Evolutionary conservation across 106 monocot species (phyloP).

Genomic region (Hemerocallis citrina): DNA sequence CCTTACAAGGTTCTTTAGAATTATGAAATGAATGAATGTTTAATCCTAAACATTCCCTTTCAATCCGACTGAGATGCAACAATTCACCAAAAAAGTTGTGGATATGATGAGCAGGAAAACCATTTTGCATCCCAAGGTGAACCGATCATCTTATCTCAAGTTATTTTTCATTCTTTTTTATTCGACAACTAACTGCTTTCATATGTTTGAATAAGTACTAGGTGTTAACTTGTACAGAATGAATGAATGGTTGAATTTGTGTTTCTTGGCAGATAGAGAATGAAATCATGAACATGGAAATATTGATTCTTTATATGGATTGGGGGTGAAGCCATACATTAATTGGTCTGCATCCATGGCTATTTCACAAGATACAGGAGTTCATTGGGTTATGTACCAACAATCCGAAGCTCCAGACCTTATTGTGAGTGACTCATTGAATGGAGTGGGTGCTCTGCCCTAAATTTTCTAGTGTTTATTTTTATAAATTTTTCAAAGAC

Average conservation of each 20-base stretch:
- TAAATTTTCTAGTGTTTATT: background rate
- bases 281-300: conserved; percentile 94
- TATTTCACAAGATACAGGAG: conserved; percentile 58
- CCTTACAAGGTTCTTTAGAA: conserved; percentile 64
- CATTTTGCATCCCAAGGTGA: conserved; percentile 90
- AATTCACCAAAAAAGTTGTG: conserved; percentile 75
- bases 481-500: background rate
- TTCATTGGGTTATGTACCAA: conserved; percentile 94
- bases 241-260: background rate
- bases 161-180: conserved; percentile 23
- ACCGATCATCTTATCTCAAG: too few species aligned
- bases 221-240: background rate
- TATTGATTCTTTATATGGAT: conserved; percentile 48
- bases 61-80: conserved; percentile 74
- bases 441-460: background rate
- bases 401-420: conserved; percentile 80
- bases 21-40: background rate
- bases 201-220: background rate
- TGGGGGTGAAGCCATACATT: conserved; percentile 53
- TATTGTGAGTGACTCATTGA: conserved; percentile 38
- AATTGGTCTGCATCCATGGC: conserved; percentile 83
- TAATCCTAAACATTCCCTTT: background rate
- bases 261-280: conserved; percentile 63
- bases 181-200: background rate
- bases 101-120: conserved; percentile 73